Base-by-base conservation (phyloP, 192 early-diverging fungal species). In the Allomyces macrogynus region DNA sequence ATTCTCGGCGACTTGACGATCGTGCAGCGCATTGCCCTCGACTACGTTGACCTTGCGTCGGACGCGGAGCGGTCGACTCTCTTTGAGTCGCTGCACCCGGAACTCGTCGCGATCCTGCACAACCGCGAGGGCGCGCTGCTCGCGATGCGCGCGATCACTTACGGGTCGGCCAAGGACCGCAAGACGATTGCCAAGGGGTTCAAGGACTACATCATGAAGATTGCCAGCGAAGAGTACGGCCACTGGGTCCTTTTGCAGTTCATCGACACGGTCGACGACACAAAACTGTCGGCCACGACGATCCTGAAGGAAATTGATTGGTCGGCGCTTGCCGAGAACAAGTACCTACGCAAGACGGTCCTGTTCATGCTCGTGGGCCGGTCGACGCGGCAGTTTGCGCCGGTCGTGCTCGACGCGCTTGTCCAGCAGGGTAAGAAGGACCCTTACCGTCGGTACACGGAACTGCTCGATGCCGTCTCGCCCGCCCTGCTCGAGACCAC, bases 181-280 rank as follows among this genome's bases (percentile, higher is more conserved):
- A 95, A 95, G 77, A 75, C 76, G 20, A 92, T 97, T 64, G 72
- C 92, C 65, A 89, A 90, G 72, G 71, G 87, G 23, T 83, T 97
- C 72, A 92, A 90, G 70, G 80, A 82, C 5, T 90, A 81, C 67
- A 72, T 93, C 24, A 63, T 67, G 66, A 88, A 88, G 72, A 88
- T 97, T 68, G 81, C 85, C 68, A 75, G 72, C 63, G 94, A 97
- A 69, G 90, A 93, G 78, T 86, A 91, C 69, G 94, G 92, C 20
- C 82, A 93, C 64, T 76, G 87, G 43, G 91, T 92, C 5, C 76
- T 97, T 60, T 67, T 97, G 3, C 77, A 82, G 63, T 75, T 86
- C 44, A 84, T 94, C 70, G 92, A 95, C 72, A 85, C 84, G 65
- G 80, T 93, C 20, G 94, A 97, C 73, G 94, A 97, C 74, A 97